A percentile compares a stretch with the other conserved stretches of the same genome.
phyloP scores from a whole-genome alignment of 2,329 filamentous ascomycete species.

The Colletotrichum magnum region DNA sequence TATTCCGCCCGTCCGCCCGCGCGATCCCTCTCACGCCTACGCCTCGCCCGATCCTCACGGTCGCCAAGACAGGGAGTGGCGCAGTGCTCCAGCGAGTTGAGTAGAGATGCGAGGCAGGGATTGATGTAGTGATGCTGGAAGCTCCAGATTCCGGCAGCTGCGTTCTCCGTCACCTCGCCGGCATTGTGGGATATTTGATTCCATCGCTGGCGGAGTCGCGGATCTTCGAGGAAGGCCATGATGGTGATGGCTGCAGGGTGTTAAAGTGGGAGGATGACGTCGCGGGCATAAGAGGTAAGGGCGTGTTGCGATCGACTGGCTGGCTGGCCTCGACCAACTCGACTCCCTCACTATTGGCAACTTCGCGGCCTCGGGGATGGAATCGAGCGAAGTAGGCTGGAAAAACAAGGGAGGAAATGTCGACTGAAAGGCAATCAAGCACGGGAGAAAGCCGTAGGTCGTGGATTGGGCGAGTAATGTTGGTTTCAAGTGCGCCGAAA shows the following conservation, averaged over 20 bases:
- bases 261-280: slow-evolving; percentile 26
- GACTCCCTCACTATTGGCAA: not conserved
- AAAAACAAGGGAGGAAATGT: not conserved
- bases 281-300: slow-evolving; percentile 23
- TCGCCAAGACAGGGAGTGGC: slow-evolving; percentile 79
- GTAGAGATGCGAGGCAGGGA: slow-evolving; percentile 81
- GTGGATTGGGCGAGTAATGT: slow-evolving; percentile 31
- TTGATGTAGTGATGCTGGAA: slow-evolving; percentile 89
- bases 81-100: slow-evolving; percentile 78
- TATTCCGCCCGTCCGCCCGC: slow-evolving; percentile 78
- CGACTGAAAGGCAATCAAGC: slow-evolving; percentile 15
- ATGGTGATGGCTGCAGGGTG: slow-evolving; percentile 42
- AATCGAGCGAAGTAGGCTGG: not conserved
- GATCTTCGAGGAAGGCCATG: slow-evolving; percentile 81
- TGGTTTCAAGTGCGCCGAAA: slow-evolving; percentile 39
- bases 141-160: slow-evolving; percentile 91
- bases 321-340: slow-evolving; percentile 29
- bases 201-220: slow-evolving; percentile 91
- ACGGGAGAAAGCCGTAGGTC: slow-evolving; percentile 31
- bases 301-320: slow-evolving; percentile 6
- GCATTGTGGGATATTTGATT: slow-evolving; percentile 93
- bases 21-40: slow-evolving; percentile 74
- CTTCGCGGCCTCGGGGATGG: slow-evolving; percentile 26
- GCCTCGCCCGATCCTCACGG: slow-evolving; percentile 80
- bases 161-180: slow-evolving; percentile 90